These are phyloP conservation scores for Golubevia sp. DNA, from an alignment of 1,284 basidiomycete species.

Conservation along the genomic window DNA sequence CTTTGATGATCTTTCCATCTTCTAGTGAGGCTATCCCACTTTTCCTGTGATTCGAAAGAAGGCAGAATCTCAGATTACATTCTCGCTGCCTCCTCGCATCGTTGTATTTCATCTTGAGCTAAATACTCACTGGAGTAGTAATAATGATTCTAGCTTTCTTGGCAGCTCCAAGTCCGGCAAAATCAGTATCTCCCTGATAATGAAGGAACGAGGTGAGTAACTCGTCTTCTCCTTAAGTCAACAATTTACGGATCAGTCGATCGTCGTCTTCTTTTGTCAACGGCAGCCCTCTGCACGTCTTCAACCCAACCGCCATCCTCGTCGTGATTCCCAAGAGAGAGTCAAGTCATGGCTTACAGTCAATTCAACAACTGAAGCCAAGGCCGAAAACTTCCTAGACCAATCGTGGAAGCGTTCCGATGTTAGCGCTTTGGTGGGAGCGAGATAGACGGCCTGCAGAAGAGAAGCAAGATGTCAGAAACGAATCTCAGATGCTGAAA, in stretches of 20 bases:
- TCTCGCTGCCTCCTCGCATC: neutral
- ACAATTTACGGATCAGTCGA: too few species aligned
- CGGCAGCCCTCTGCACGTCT: too few species aligned
- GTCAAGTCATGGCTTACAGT: constrained; percentile 13
- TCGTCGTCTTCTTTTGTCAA: too few species aligned
- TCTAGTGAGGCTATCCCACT: constrained; percentile 37
- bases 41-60: constrained; percentile 9
- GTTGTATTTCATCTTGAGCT: neutral
- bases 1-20: constrained; percentile 15
- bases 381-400: constrained; percentile 24
- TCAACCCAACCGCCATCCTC: too few species aligned
- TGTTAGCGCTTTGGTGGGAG: constrained; percentile 48
- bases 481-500: neutral
- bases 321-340: neutral
- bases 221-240: too few species aligned
- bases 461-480: neutral
- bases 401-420: constrained; percentile 38
- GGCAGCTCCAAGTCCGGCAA: constrained; percentile 2
- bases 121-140: constrained; percentile 27
- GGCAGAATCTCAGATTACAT: neutral
- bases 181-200: constrained; percentile 12
- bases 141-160: constrained; percentile 27
- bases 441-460: constrained; percentile 38
- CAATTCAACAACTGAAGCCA: constrained; percentile 39
- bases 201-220: neutral